Conservation (phyloP, 2,329 filamentous ascomycete genomes). For the Sporothrix protearum region DNA sequence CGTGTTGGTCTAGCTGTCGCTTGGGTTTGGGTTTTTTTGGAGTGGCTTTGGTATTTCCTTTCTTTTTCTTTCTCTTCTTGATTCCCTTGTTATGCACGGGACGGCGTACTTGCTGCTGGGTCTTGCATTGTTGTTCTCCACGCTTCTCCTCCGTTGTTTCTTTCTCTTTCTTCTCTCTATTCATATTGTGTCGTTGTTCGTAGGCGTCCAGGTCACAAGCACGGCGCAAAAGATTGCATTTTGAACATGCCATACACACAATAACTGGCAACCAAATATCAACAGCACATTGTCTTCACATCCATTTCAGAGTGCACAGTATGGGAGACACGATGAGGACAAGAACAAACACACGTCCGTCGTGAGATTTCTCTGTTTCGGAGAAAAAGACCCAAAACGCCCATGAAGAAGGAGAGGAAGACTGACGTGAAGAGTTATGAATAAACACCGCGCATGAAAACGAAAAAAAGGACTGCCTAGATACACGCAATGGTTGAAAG, state of each 20-base stretch:
- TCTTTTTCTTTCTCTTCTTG: too few relatives aligned
- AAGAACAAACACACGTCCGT: not conserved
- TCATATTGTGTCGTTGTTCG: not conserved
- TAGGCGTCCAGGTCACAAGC: not conserved
- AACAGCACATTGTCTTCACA: not conserved
- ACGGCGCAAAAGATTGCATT: not conserved
- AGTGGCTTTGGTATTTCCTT: not conserved
- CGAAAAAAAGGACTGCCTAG: not conserved
- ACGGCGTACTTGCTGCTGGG: constrained; percentile 1
- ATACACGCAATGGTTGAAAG: constrained; percentile 3
- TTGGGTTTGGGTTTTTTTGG: not conserved
- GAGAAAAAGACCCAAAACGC: not conserved
- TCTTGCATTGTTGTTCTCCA: not conserved
- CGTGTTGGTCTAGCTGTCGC: not conserved
- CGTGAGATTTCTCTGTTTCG: not conserved
- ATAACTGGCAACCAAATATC: not conserved
- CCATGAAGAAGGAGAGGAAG: not conserved
- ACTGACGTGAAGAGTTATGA: not conserved
- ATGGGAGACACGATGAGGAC: not conserved
- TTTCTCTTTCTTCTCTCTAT: not conserved
- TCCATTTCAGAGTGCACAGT: not conserved
- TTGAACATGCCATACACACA: not conserved
- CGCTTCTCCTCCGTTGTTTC: not conserved
- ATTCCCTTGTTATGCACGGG: not conserved
- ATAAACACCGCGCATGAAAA: constrained; percentile 1